Conservation (phyloP, 345 rosid species). For the Linum lewisii region DNA sequence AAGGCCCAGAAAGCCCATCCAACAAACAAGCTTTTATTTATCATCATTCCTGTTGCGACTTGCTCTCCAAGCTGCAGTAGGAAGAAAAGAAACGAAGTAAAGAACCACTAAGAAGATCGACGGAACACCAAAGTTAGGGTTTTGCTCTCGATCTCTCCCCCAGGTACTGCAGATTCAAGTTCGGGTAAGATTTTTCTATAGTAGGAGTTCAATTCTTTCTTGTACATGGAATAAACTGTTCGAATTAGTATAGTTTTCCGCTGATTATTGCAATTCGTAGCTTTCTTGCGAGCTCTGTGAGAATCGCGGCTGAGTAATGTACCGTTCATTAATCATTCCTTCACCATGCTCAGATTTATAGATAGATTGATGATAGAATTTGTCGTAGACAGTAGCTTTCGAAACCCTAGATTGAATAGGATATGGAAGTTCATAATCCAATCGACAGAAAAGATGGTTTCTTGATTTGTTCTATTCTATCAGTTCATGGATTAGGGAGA, state of each 20-base stretch:
- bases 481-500: background rate
- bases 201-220: background rate
- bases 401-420: background rate
- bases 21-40: too few relatives aligned
- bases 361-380: background rate
- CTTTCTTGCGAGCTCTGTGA: background rate
- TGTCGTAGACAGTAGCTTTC: background rate
- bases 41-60: too few relatives aligned
- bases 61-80: too few relatives aligned
- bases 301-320: conserved; percentile 67
- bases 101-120: background rate
- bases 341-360: background rate
- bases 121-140: background rate
- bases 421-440: background rate
- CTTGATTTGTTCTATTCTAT: too few relatives aligned
- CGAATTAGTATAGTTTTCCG: background rate
- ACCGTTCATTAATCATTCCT: background rate
- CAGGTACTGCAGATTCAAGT: background rate
- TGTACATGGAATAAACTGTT: background rate
- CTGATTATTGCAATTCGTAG: background rate
- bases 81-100: too few relatives aligned
- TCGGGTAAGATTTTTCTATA: background rate
- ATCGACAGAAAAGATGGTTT: background rate
- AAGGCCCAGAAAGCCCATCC: too few relatives aligned
- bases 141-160: background rate